Base-by-base conservation (phyloP, 345 rosid species). In the Sonneratia alba region DNA sequence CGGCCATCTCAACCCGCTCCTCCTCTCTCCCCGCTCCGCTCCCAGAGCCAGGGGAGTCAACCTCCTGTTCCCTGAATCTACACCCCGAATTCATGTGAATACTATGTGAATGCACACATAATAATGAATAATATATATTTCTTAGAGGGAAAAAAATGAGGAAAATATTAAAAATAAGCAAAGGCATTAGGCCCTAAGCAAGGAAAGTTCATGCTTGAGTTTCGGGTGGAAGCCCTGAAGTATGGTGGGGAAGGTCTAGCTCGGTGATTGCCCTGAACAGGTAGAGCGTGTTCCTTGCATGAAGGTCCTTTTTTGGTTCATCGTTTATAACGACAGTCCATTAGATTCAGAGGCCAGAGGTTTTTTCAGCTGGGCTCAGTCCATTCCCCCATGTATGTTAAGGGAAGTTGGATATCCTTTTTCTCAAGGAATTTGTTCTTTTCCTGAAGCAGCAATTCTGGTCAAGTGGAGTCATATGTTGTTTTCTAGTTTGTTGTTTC, bases 181-280 rank as follows among this genome's bases (percentile, higher is more conserved):
- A 27, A 27, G 32, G 32, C 32, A 27, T 27, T 27, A 27, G 0
- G 32, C 32, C 32, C 32, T 27, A 0, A 27, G 32, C 32, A 27
- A 27, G 32, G 32, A 27, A 27, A 27, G 32, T 27, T 27, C 32
- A 27, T 27, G 32, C 32, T 27, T 67, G 99, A 92, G 79, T 92
- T 95, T 78, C 97, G 97, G 68, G 92, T 89, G 79, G 97, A 90
- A 83, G 99, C 99, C 42, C 80, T 65, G 75, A 85, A 88, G 70
- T 89, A 92, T 82, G 90, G 87, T 71, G 32, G 90, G 91, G 70
- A 87, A 81, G 79, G 96, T 92, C 70, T 72, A 89, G 72, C 92
- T 92, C 69, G 99, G 99, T 74, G 99, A 95, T 88, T 97, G 99
- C 66, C 97, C 97, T 32, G 92, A 90, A 42, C 85, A 91, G 86